Percentiles rank a stretch among this genome's conserved stretches.
Conservation (phyloP, 129 eudicot genomes). For the Chrysanthemum makinoi region DNA sequence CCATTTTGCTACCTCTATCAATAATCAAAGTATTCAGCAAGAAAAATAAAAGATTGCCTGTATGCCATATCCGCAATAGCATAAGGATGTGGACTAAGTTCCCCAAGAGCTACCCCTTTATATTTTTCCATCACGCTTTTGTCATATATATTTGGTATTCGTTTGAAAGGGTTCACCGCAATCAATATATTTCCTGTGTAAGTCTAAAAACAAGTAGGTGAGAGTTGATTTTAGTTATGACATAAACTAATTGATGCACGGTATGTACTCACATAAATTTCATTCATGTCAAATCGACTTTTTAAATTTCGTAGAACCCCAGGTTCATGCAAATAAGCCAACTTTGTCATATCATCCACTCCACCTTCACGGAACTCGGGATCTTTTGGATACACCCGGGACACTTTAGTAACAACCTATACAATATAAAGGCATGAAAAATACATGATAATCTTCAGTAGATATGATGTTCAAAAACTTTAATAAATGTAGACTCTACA, state of each 20-base stretch:
- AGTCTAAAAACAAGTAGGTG: conserved; percentile 50
- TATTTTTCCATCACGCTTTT: conserved; percentile 63
- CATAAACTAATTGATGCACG: conserved; percentile 10
- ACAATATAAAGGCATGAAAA: conserved; percentile 18
- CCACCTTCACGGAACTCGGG: conserved; percentile 60
- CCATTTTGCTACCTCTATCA: neutral
- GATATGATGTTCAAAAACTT: conserved; percentile 5
- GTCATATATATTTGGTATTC: conserved; percentile 70
- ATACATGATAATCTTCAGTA: neutral
- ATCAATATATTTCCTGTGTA: conserved; percentile 89
- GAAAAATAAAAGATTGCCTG: conserved; percentile 46
- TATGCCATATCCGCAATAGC: conserved; percentile 91
- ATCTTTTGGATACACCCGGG: conserved; percentile 61
- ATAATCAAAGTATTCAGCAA: conserved; percentile 8
- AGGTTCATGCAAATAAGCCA: conserved; percentile 88
- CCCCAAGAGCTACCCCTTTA: conserved; percentile 73
- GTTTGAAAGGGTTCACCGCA: conserved; percentile 88
- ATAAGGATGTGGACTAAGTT: conserved; percentile 83
- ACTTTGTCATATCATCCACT: conserved; percentile 92
- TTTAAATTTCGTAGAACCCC: conserved; percentile 77
- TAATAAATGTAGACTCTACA: neutral
- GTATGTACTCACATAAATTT: conserved; percentile 69
- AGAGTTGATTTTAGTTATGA: conserved; percentile 8
- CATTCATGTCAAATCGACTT: conserved; percentile 62
- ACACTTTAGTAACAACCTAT: conserved; percentile 46